Conservation (phyloP, 148 eudicot genomes). For the Heliamphora exappendiculata region DNA sequence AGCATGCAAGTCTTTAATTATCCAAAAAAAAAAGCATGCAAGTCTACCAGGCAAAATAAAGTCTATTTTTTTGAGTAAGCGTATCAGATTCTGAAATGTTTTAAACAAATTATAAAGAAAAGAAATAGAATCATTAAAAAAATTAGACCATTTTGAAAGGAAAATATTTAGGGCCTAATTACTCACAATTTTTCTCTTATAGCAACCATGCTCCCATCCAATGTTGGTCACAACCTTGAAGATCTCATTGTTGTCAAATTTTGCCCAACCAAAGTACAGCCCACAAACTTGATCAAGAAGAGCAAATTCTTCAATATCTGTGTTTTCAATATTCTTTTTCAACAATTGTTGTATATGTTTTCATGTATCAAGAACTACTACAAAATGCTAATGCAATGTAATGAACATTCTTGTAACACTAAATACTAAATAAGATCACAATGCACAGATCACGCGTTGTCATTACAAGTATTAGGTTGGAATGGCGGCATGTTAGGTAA, state of each 20-base stretch:
- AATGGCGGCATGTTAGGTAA: no score
- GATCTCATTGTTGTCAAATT: conserved; percentile 22
- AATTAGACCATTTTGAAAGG: neutral
- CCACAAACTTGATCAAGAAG: conserved; percentile 72
- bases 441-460: no score
- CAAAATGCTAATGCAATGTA: neutral
- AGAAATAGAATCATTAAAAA: no score
- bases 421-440: no score
- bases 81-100: neutral
- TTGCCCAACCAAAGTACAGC: conserved; percentile 67
- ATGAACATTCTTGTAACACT: neutral
- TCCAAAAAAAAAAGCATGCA: no score
- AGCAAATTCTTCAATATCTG: conserved; percentile 31
- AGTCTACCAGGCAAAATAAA: neutral
- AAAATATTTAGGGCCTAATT: neutral
- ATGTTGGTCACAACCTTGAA: conserved; percentile 44
- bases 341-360: neutral
- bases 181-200: conserved; percentile 47
- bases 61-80: no score
- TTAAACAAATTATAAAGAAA: neutral
- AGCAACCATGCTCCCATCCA: conserved; percentile 31
- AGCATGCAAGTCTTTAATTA: no score
- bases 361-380: neutral
- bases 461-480: neutral
- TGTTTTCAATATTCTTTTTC: conserved; percentile 8